phyloP scores from a whole-genome alignment of 768 basidiomycete species.

The Thelephora aurantiotincta region DNA sequence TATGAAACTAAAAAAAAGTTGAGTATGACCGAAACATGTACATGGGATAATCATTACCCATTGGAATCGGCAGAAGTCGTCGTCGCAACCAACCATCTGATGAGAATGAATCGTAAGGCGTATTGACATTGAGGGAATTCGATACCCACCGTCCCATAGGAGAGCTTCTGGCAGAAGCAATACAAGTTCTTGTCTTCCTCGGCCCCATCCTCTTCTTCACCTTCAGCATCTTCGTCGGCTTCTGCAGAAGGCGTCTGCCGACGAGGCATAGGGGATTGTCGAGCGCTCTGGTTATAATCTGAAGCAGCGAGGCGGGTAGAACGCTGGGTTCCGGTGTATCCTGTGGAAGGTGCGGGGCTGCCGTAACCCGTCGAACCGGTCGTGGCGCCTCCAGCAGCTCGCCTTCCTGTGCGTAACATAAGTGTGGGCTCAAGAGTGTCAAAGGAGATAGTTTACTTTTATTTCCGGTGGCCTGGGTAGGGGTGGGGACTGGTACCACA shows the following conservation, averaged over 20 bases:
- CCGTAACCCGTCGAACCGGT: too few species aligned
- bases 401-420: slow-evolving; percentile 6
- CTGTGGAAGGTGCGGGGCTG: neutral
- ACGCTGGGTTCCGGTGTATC: neutral
- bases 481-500: slow-evolving; percentile 3
- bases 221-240: slow-evolving; percentile 21
- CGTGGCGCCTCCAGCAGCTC: slow-evolving; percentile 2
- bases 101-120: neutral
- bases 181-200: slow-evolving; percentile 45
- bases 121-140: neutral
- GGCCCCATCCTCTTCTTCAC: slow-evolving; percentile 30
- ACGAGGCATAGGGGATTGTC: slow-evolving; percentile 11
- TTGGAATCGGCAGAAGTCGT: slow-evolving; percentile 39
- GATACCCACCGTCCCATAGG: slow-evolving; percentile 38
- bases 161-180: slow-evolving; percentile 48
- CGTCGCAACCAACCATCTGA: slow-evolving; percentile 53
- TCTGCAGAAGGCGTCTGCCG: slow-evolving; percentile 12
- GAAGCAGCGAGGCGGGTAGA: neutral
- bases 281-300: slow-evolving; percentile 1
- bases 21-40: neutral
- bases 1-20: slow-evolving; percentile 34
- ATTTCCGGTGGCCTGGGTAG: slow-evolving; percentile 1
- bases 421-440: slow-evolving; percentile 1
- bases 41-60: slow-evolving; percentile 34
- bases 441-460: slow-evolving; percentile 3